Percentiles rank a stretch among this genome's conserved stretches.
These are phyloP conservation scores for Fusarium piperis DNA, from an alignment of 2,329 filamentous ascomycete species.

Conservation along the genomic window DNA sequence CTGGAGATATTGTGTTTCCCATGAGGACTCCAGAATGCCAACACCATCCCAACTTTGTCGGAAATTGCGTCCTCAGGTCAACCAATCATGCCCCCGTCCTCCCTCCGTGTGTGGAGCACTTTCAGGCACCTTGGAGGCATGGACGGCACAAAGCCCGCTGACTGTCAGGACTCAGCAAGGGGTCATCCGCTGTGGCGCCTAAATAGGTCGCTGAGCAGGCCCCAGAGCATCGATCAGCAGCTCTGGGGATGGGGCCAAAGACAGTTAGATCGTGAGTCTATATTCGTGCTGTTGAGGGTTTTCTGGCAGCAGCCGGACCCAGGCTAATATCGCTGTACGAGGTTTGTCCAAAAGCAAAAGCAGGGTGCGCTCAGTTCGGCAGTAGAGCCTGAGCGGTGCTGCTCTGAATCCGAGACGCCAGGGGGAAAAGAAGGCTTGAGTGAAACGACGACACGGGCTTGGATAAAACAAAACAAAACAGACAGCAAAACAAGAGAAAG, in stretches of 20 bases:
- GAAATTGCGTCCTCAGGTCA: slow-evolving; percentile 35
- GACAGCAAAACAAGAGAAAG: background rate
- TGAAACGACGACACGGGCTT: background rate
- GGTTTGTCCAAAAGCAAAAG: slow-evolving; percentile 1
- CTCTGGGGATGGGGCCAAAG: background rate
- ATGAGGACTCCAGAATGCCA: background rate
- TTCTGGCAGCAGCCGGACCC: background rate
- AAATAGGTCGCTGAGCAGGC: background rate
- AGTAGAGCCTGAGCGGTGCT: background rate
- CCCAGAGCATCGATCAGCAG: background rate
- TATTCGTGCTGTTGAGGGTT: background rate
- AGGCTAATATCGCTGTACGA: slow-evolving; percentile 13
- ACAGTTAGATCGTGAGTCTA: background rate
- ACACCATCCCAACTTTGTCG: slow-evolving; percentile 8
- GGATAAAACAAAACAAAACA: slow-evolving; percentile 4
- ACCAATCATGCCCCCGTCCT: slow-evolving; percentile 14
- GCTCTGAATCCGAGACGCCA: background rate
- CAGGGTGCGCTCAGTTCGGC: background rate
- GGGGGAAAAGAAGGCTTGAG: background rate
- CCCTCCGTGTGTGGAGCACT: background rate
- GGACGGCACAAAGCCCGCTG: slow-evolving; percentile 5
- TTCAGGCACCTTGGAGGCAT: slow-evolving; percentile 24
- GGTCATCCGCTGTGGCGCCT: slow-evolving; percentile 2
- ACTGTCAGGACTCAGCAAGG: background rate
- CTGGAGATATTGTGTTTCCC: background rate